Percentiles rank a stretch among this genome's conserved stretches.
These are phyloP conservation scores for Geranium rotundifolium DNA, from an alignment of 345 rosid species.

Conservation along the genomic window DNA sequence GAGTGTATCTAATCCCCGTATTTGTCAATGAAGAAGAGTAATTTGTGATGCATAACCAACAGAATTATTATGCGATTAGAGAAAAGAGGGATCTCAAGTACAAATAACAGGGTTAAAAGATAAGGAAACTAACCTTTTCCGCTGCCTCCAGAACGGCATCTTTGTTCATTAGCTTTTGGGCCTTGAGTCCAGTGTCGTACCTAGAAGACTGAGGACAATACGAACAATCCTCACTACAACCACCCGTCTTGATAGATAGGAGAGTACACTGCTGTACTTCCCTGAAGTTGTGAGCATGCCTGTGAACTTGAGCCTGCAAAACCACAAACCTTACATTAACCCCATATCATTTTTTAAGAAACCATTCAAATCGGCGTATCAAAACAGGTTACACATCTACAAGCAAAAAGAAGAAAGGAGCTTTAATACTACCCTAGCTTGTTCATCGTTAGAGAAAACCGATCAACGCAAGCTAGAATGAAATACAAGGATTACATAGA, in stretches of 20 bases:
- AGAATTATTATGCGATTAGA: background rate
- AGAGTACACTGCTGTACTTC: constrained; percentile 99
- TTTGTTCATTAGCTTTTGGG: constrained; percentile 74
- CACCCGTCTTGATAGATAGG: constrained; percentile 95
- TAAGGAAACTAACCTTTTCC: constrained; percentile 36
- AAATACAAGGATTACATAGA: background rate
- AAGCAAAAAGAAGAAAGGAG: background rate
- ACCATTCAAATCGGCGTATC: too few relatives aligned
- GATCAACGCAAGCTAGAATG: background rate
- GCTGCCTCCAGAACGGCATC: constrained; percentile 73
- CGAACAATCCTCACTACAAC: constrained; percentile 95
- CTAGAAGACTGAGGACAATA: constrained; percentile 97
- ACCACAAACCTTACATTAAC: constrained; percentile 1
- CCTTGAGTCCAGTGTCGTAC: constrained; percentile 68
- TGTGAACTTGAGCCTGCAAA: constrained; percentile 86
- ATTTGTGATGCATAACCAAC: background rate
- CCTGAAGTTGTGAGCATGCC: constrained; percentile 89
- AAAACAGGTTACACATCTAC: too few relatives aligned
- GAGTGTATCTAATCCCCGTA: background rate
- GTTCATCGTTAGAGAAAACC: background rate
- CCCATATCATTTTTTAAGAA: background rate
- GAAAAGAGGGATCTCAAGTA: background rate
- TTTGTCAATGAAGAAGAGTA: background rate
- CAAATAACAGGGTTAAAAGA: background rate
- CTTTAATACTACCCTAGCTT: background rate